Conservation (phyloP, 768 basidiomycete species). For the Phlegmacium glaucopus region DNA sequence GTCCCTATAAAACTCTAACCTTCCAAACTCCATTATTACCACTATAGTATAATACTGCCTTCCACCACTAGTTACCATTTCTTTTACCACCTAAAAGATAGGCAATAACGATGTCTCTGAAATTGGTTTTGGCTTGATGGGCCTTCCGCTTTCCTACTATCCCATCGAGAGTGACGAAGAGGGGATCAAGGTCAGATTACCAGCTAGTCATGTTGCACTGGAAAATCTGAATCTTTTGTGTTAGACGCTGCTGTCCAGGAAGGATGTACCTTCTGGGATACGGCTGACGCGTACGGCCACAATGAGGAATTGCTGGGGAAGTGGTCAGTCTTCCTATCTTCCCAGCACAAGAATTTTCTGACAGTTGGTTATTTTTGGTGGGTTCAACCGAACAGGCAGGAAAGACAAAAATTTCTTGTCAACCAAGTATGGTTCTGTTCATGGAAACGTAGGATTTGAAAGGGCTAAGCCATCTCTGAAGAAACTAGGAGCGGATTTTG, state of each 20-base stretch:
- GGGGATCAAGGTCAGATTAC: conserved; percentile 44
- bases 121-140: conserved; percentile 61
- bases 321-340: conserved; percentile 25
- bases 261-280: conserved; percentile 47
- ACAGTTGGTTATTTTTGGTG: conserved; percentile 2
- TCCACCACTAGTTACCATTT: conserved; percentile 4
- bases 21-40: no score
- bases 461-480: conserved; percentile 35
- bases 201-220: neutral
- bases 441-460: conserved; percentile 21
- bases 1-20: neutral
- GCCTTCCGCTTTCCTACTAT: conserved; percentile 41
- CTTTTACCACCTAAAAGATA: conserved; percentile 30
- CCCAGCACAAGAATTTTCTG: neutral
- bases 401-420: conserved; percentile 56
- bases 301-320: conserved; percentile 41
- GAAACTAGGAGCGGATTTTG: conserved; percentile 33
- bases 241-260: conserved; percentile 39
- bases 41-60: no score
- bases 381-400: conserved; percentile 50
- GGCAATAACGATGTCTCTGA: conserved; percentile 40
- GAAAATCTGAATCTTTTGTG: conserved; percentile 4
- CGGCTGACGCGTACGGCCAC: conserved; percentile 42
- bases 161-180: conserved; percentile 45
- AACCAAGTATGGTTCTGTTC: conserved; percentile 40